phyloP scores from a whole-genome alignment of 805 yeast genomes.

The Allodekkera sacchari region DNA sequence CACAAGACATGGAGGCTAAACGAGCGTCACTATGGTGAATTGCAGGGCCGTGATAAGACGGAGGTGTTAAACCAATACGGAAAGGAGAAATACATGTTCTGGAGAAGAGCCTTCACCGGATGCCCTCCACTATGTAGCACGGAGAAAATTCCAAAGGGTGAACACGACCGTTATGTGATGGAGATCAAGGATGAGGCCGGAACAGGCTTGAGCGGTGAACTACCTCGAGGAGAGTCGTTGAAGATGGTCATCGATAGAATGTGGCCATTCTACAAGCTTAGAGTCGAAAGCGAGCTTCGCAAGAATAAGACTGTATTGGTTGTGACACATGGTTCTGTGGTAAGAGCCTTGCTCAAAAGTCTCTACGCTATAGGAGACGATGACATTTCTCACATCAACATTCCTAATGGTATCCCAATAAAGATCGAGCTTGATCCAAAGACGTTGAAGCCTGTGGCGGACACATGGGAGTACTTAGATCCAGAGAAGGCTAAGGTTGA shows the following conservation, averaged over 20 bases:
- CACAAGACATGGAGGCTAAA: constrained; percentile 71
- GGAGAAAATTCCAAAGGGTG: constrained; percentile 9
- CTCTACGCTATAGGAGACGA: constrained; percentile 57
- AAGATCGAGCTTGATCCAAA: constrained; percentile 44
- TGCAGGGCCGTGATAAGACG: constrained; percentile 73
- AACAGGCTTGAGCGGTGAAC: constrained; percentile 27
- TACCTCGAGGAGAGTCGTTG: constrained; percentile 70
- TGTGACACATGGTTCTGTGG: constrained; percentile 79
- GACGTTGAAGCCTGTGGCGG: constrained; percentile 18
- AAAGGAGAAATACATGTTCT: constrained; percentile 61
- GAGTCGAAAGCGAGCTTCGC: constrained; percentile 40
- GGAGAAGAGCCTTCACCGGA: constrained; percentile 74
- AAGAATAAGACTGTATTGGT: constrained; percentile 51
- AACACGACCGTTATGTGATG: constrained; percentile 28
- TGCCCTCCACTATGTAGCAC: constrained; percentile 47
- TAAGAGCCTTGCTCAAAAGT: constrained; percentile 65
- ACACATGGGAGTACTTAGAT: constrained; percentile 60
- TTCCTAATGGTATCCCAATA: constrained; percentile 80
- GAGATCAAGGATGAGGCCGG: constrained; percentile 31
- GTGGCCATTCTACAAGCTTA: constrained; percentile 49
- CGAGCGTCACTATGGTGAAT: constrained; percentile 77
- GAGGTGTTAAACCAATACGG: constrained; percentile 60
- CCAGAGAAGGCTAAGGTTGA: constrained; percentile 74
- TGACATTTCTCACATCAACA: constrained; percentile 64
- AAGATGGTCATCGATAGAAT: constrained; percentile 63